Base-by-base conservation (phyloP, 495 filamentous ascomycete genomes). In the Tetracladium marchalianum region DNA sequence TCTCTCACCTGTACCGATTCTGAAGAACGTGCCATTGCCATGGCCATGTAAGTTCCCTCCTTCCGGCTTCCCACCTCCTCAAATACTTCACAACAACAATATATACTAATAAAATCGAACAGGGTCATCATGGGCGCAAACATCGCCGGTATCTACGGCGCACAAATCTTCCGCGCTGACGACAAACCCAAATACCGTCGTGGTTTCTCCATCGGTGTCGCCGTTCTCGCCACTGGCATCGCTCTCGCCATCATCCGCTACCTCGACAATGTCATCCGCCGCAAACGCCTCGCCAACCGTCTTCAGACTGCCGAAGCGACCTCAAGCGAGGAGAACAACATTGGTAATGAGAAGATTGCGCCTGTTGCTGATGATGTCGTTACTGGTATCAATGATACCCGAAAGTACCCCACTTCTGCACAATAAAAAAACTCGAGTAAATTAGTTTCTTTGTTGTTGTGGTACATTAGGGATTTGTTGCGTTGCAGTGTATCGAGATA, bases 91-190 rank as follows among this genome's bases (percentile, higher is more conserved):
- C 31, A 44, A 34, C 17, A 19, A 17, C 19, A 70, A 66, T 1
- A 57, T 78, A 39, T 63, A 75, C 22, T 27, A 27, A 27, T 35
- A 66, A 3, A 27, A 3, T 27, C 7, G 3, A 3, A 27, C 22
- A 27, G 22, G 22, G 22, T 27, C 22, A 27, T 78, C 39, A 76
- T 75, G 72, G 65, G 66, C 11, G 75, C 73, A 5, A 77, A 77
- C 45, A 56, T 62, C 33, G 58, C 68, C 1, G 75, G 72, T 5
- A 77, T 77, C 31, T 66, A 71, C 2, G 72, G 75, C 3, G 65
- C 66, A 6, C 73, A 78, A 53, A 60, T 77, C 36, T 78, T 76
- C 60, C 72, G 71, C 24, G 67, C 67, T 0, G 49, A 62, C 12
- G 73, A 78, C 27, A 63, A 63, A 9, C 75, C 69, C 31, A 63